Percentiles rank a stretch among this genome's conserved stretches.
phyloP scores from a whole-genome alignment of 2,329 filamentous ascomycete genomes.

The Anisogramma anomala region DNA sequence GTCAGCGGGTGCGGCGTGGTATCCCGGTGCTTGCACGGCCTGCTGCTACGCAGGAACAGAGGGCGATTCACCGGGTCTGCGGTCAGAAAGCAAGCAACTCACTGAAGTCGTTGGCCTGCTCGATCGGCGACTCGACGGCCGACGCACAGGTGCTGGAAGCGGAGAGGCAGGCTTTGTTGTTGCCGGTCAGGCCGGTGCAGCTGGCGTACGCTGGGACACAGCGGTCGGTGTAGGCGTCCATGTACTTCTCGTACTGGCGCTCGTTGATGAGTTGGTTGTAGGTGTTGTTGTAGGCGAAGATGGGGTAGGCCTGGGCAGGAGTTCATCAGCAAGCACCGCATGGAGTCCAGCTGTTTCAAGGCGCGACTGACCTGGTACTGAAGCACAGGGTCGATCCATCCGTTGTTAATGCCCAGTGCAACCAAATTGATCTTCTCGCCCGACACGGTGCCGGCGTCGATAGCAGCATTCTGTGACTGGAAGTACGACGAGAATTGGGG shows the following conservation, averaged over 20 bases:
- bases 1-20: no score
- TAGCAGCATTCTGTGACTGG: constrained; percentile 43
- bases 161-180: constrained; percentile 22
- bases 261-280: constrained; percentile 20
- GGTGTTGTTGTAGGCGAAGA: constrained; percentile 34
- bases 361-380: constrained; percentile 29
- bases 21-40: no score
- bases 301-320: constrained; percentile 24
- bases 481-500: constrained; percentile 45
- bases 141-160: constrained; percentile 20
- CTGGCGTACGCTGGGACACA: constrained; percentile 16
- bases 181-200: constrained; percentile 17
- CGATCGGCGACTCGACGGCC: constrained; percentile 14
- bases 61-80: no score
- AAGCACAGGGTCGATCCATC: constrained; percentile 35
- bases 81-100: no score
- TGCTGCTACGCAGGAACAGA: no score
- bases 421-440: constrained; percentile 37
- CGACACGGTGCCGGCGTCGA: constrained; percentile 29
- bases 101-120: constrained; percentile 22
- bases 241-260: constrained; percentile 9
- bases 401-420: constrained; percentile 27
- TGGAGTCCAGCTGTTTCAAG: no score
- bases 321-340: no score
- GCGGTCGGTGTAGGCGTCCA: constrained; percentile 15